A percentile compares a stretch with the other conserved stretches of the same genome.
These are phyloP conservation scores for Tulasnella sp. DNA, from an alignment of 768 basidiomycete genomes.

Conservation along the genomic window DNA sequence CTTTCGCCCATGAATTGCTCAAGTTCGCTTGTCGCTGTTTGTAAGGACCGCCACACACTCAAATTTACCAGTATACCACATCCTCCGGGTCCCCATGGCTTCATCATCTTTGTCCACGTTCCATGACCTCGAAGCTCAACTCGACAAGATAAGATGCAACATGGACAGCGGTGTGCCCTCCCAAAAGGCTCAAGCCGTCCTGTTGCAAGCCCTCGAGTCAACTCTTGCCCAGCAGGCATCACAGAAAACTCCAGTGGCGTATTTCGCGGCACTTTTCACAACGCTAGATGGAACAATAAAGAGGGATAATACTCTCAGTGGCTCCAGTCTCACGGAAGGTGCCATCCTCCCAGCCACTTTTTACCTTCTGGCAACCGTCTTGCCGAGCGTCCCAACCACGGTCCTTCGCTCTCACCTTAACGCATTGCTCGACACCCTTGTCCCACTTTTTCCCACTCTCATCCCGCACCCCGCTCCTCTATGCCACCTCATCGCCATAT, in stretches of 20 bases:
- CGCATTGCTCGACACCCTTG: conserved; percentile 62
- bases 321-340: conserved; percentile 41
- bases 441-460: conserved; percentile 61
- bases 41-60: background rate
- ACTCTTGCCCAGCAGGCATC: conserved; percentile 60
- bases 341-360: conserved; percentile 74
- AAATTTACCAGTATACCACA: background rate
- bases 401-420: conserved; percentile 67
- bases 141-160: conserved; percentile 81
- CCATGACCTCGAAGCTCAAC: conserved; percentile 20
- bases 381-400: conserved; percentile 66
- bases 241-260: conserved; percentile 70
- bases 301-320: conserved; percentile 35
- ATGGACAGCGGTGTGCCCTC: conserved; percentile 68
- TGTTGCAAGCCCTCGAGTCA: conserved; percentile 75
- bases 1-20: too few relatives aligned
- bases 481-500: conserved; percentile 75
- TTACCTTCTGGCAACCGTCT: conserved; percentile 68
- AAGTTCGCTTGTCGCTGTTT: background rate
- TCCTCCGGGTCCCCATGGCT: background rate
- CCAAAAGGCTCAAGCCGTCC: conserved; percentile 79
- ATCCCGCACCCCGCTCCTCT: conserved; percentile 49
- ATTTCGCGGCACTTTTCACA: conserved; percentile 85
- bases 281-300: conserved; percentile 66
- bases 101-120: background rate